Percentiles rank a stretch among this genome's conserved stretches.
phyloP scores from a whole-genome alignment of 345 rosid species.

The Eucalyptus erythrocorys region DNA sequence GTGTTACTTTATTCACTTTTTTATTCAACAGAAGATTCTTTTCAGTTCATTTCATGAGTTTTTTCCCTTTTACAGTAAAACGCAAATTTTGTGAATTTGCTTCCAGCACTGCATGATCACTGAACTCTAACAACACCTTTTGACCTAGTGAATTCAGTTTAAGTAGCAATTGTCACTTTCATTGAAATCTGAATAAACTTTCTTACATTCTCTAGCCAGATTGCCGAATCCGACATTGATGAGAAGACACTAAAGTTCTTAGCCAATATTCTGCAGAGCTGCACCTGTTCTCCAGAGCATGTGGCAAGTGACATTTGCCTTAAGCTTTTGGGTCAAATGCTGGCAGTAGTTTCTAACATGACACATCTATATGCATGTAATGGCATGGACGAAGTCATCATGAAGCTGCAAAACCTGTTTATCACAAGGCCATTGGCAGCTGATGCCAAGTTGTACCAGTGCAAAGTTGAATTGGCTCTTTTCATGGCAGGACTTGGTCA shows the following conservation, averaged over 20 bases:
- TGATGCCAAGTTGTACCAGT: conserved; percentile 19
- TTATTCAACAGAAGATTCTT: not conserved
- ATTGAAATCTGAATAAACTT: not conserved
- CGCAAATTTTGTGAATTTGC: not conserved
- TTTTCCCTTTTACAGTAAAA: not conserved
- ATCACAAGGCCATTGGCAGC: conserved; percentile 24
- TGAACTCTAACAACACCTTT: not conserved
- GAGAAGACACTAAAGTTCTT: conserved; percentile 57
- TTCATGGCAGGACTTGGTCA: conserved; percentile 64
- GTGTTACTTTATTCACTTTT: not conserved
- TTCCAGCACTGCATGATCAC: not conserved
- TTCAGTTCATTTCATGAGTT: not conserved
- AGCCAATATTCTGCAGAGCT: conserved; percentile 21
- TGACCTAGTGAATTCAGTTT: not conserved
- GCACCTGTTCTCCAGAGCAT: conserved; percentile 18
- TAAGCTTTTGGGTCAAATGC: conserved; percentile 41
- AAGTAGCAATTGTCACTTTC: not conserved
- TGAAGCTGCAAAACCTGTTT: conserved; percentile 61
- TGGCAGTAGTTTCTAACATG: conserved; percentile 39
- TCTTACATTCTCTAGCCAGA: conserved; percentile 40
- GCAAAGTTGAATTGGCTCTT: conserved; percentile 57
- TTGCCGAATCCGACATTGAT: conserved; percentile 32
- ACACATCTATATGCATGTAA: conserved; percentile 37
- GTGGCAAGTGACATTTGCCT: conserved; percentile 7
- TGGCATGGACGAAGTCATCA: conserved; percentile 51